Evolutionary conservation across 1,284 basidiomycete species (phyloP), one percentile per base, ranked within the genome.

Genomic region (Phellinidium pouzarii): DNA sequence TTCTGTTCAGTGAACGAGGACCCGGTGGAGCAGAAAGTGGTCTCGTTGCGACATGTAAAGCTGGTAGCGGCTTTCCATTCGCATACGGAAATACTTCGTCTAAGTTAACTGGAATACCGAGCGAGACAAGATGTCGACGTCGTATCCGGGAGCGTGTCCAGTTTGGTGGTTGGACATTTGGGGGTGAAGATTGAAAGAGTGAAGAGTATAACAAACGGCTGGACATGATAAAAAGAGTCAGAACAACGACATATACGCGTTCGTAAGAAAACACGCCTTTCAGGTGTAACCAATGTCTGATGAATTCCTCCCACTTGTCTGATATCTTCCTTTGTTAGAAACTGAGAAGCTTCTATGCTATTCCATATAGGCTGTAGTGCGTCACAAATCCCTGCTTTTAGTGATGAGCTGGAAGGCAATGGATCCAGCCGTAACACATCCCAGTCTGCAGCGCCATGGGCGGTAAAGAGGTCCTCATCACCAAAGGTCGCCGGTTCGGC

Each of bases 71-170:
- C 58, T 84, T 86, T 23, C 81, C 75, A 54, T 77, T 79, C 22
- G 81, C 77, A 47, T 81, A 82, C 2, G 91, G 89, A 41, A 93
- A 70, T 17, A 94, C 82, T 71, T 96, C 93, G 65, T 96, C 93
- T 4, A 95, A 74, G 65, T 95, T 95, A 47, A 96, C 87, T 3
- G 93, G 93, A 45, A 96, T 84, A 31, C 94, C 93, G 36, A 96
- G 79, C 11, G 89, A 73, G 57, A 94, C 92, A 40, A 96, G 75
- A 61, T 95, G 91, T 62, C 93, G 89, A 46, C 91, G 74, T 52
- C 93, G 80, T 61, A 91, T 91, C 43, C 87, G 80, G 47, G 91
- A 94, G 40, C 91, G 82, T 52, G 84, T 91, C 93, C 93, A 96
- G 62, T 91, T 94, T 44, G 92, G 83, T 12, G 90, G 86, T 65